Evolutionary conservation across 2,329 filamentous ascomycete genomes (phyloP), one percentile per base, ranked within the genome.

Genomic region (Metarhizium brunneum): DNA sequence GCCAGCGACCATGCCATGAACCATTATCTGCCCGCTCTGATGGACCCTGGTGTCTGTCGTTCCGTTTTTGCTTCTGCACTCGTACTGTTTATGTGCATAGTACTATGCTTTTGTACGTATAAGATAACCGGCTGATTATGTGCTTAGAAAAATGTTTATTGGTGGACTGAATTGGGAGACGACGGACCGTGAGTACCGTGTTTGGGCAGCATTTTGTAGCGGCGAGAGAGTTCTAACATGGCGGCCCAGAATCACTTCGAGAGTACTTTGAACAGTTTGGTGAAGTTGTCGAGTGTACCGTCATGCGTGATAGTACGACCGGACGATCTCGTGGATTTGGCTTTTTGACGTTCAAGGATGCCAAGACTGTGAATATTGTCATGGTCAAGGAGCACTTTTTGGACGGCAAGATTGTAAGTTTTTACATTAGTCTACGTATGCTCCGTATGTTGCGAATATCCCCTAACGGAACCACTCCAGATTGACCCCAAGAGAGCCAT

Each of bases 311-410:
- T 72, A 92, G 91, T 59, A 88, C 89, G 52, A 95, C 91, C 10
- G 94, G 94, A 47, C 86, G 94, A 60, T 97, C 94, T 35, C 85
- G 94, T 72, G 94, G 94, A 29, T 99, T 99, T 65, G 94, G 94
- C 35, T 99, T 99, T 74, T 79, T 99, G 59, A 99, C 94, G 0
- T 99, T 99, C 79, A 95, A 90, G 69, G 94, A 99, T 67, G 88
- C 94, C 50, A 96, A 96, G 76, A 96, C 90, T 4, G 94, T 99
- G 62, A 99, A 99, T 69, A 95, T 91, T 62, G 94, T 99, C 61
- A 99, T 99, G 94, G 94, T 99, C 60, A 99, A 99, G 74, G 94
- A 99, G 70, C 94, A 99, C 71, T 95, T 92, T 64, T 81, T 99
- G 25, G 94, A 99, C 69, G 94, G 94, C 59, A 99, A 99, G 73